Evolutionary conservation across 2,329 filamentous ascomycete genomes (phyloP).

Genomic region (Nakataea oryzae): DNA sequence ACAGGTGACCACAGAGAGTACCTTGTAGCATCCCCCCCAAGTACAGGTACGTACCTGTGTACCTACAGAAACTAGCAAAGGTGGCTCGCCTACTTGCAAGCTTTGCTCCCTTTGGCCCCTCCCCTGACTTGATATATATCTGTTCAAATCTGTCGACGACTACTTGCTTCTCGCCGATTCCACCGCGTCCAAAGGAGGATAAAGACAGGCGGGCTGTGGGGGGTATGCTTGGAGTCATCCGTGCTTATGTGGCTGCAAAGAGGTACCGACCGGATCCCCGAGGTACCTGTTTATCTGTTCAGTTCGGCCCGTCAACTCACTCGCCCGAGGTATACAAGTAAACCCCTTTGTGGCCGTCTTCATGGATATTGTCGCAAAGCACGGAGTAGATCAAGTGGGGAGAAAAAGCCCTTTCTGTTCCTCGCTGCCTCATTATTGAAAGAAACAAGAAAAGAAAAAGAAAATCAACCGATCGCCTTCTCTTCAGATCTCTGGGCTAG

Average conservation of each 20-base stretch:
- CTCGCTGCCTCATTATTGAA: too few relatives aligned
- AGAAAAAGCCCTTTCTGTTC: not conserved
- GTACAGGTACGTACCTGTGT: not conserved
- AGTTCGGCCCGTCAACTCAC: not conserved
- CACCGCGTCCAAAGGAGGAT: not conserved
- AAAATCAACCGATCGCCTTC: not conserved
- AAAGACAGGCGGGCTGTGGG: not conserved
- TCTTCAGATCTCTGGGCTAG: not conserved
- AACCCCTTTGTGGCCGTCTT: not conserved
- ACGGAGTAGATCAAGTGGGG: too few relatives aligned
- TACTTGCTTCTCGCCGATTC: not conserved
- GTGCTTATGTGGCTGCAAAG: not conserved
- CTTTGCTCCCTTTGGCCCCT: too few relatives aligned
- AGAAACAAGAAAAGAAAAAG: not conserved
- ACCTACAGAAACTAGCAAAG: too few relatives aligned
- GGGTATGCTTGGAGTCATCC: not conserved
- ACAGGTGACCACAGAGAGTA: not conserved
- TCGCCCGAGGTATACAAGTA: not conserved
- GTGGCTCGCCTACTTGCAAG: too few relatives aligned
- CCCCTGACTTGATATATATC: not conserved
- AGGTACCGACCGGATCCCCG: not conserved
- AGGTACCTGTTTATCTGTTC: not conserved
- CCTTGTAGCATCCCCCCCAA: too few relatives aligned
- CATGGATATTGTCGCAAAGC: too few relatives aligned
- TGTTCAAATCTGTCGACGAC: not conserved